Percentiles rank a stretch among this genome's conserved stretches.
Evolutionary conservation across 306 rosid species (phyloP).

Genomic region (Glycine tomentella): DNA sequence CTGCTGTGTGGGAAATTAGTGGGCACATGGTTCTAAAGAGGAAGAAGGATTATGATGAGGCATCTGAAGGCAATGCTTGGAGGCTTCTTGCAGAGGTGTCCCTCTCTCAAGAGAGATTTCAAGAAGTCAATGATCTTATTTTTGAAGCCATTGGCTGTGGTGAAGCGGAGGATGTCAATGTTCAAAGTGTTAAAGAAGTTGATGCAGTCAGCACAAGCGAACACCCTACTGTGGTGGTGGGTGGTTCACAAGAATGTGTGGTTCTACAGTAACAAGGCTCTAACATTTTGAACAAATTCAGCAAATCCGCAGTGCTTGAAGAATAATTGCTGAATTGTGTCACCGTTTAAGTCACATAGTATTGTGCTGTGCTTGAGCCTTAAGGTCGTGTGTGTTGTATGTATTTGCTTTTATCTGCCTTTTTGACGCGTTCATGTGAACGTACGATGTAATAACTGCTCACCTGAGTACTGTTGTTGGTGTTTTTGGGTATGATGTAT

Average conservation of each 20-base stretch:
- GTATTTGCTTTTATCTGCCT: conserved; percentile 15
- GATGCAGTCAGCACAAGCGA: conserved; percentile 49
- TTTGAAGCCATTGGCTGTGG: conserved; percentile 67
- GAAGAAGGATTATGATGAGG: conserved; percentile 89
- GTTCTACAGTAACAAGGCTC: conserved; percentile 61
- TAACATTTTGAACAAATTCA: conserved; percentile 32
- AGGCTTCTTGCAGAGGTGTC: conserved; percentile 95
- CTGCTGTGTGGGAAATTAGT: conserved; percentile 98
- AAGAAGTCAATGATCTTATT: conserved; percentile 78
- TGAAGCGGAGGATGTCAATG: conserved; percentile 41
- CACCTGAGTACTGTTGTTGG: conserved; percentile 7
- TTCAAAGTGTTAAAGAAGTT: conserved; percentile 42
- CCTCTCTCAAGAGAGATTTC: conserved; percentile 85
- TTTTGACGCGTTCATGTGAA: conserved; percentile 12
- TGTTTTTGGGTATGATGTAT: conserved; percentile 22
- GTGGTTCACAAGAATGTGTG: conserved; percentile 76
- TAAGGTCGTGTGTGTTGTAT: conserved; percentile 7
- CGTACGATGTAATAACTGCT: conserved; percentile 42
- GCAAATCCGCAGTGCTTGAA: conserved; percentile 38
- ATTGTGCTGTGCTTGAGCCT: conserved; percentile 36
- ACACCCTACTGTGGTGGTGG: conserved; percentile 51
- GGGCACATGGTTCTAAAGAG: conserved; percentile 98
- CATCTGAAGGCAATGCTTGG: conserved; percentile 93
- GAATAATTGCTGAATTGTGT: conserved; percentile 45
- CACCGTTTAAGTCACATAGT: conserved; percentile 46